Percentiles rank a stretch among this genome's conserved stretches.
Conservation (phyloP, 1,139 yeast genomes). For the Suhomyces choctaworum region DNA sequence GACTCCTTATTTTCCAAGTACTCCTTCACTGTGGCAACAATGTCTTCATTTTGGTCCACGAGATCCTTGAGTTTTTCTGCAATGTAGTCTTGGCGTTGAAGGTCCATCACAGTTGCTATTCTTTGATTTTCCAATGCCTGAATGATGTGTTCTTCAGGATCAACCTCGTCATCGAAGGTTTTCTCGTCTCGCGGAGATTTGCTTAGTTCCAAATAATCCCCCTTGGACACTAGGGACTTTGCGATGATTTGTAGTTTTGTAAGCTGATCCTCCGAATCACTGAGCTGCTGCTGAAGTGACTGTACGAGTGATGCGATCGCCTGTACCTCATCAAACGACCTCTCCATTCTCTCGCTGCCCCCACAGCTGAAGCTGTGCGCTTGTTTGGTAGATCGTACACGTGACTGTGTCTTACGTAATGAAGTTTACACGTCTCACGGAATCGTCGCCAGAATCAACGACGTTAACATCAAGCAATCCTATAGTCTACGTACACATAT, state of each 20-base stretch:
- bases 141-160: conserved; percentile 9
- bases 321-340: conserved; percentile 25
- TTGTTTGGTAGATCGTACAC: not conserved
- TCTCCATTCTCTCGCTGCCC: conserved; percentile 18
- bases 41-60: conserved; percentile 40
- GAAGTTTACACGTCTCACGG: conserved; percentile 9
- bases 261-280: conserved; percentile 24
- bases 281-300: conserved; percentile 22
- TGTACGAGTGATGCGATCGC: conserved; percentile 24
- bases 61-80: conserved; percentile 35
- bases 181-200: not conserved
- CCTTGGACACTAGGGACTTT: conserved; percentile 23
- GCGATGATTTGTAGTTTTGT: conserved; percentile 24
- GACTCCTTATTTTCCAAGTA: conserved; percentile 30
- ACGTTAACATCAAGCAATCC: not conserved
- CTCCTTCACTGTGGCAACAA: conserved; percentile 41
- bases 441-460: conserved; percentile 1
- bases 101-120: conserved; percentile 38
- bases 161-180: not conserved
- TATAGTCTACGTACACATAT: conserved; percentile 1
- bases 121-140: conserved; percentile 35
- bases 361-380: not conserved
- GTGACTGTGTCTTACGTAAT: conserved; percentile 3
- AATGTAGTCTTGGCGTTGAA: conserved; percentile 46
- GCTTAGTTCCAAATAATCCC: conserved; percentile 16